A percentile compares a stretch with the other conserved stretches of the same genome.
Evolutionary conservation across 768 basidiomycete species (phyloP).

Genomic region (Pleurotus platypus): DNA sequence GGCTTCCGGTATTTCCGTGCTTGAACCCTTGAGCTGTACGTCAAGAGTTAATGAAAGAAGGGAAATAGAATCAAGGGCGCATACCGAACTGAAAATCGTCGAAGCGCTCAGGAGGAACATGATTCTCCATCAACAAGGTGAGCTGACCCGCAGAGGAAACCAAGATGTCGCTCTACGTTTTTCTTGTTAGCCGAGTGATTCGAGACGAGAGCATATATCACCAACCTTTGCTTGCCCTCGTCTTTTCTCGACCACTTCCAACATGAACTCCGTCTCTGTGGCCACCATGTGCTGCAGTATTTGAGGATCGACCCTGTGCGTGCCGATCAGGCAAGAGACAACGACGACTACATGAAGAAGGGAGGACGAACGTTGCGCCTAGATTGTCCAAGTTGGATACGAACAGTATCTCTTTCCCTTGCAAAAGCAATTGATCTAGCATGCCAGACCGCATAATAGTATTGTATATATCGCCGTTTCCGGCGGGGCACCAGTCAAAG

Average conservation of each 20-base stretch:
- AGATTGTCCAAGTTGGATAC: slow-evolving; percentile 97
- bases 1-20: slow-evolving; percentile 72
- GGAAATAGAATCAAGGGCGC: slow-evolving; percentile 2
- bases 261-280: slow-evolving; percentile 78
- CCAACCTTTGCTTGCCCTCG: slow-evolving; percentile 69
- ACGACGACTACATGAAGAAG: slow-evolving; percentile 2
- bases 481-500: slow-evolving; percentile 93
- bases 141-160: slow-evolving; percentile 88
- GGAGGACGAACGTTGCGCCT: slow-evolving; percentile 71
- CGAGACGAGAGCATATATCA: neutral
- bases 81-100: slow-evolving; percentile 88
- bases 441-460: slow-evolving; percentile 87
- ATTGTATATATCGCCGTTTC: slow-evolving; percentile 95
- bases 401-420: slow-evolving; percentile 96
- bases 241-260: slow-evolving; percentile 97
- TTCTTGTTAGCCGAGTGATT: neutral
- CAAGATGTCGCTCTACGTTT: slow-evolving; percentile 76
- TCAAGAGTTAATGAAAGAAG: neutral
- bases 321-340: too few relatives aligned
- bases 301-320: slow-evolving; percentile 65
- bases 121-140: slow-evolving; percentile 88
- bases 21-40: slow-evolving; percentile 64
- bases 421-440: slow-evolving; percentile 81
- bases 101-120: slow-evolving; percentile 88
- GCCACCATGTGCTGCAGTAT: slow-evolving; percentile 87